Evolutionary conservation across 331 rosid species (phyloP).

Genomic region (Pyracantha coccinea): DNA sequence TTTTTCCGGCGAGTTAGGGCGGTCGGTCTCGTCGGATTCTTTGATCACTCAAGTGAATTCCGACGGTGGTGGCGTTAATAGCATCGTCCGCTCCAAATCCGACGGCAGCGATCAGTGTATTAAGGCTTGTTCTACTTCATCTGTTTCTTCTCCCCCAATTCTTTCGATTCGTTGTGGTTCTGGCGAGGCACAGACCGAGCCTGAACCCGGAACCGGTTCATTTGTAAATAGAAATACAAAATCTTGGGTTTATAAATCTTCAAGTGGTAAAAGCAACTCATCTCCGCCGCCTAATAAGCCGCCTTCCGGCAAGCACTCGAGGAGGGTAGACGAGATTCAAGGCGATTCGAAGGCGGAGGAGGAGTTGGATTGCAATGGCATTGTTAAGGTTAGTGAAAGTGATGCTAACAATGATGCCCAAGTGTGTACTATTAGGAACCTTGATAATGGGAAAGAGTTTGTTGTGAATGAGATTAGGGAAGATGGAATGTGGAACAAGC

Average conservation of each 20-base stretch:
- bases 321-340: conserved; percentile 38
- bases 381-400: conserved; percentile 19
- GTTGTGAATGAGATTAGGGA: conserved; percentile 77
- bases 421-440: conserved; percentile 73
- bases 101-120: conserved; percentile 37
- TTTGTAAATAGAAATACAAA: conserved; percentile 43
- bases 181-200: not conserved
- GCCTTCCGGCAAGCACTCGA: conserved; percentile 51
- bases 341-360: conserved; percentile 14
- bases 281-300: conserved; percentile 46
- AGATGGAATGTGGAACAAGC: conserved; percentile 67
- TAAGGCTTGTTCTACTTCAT: conserved; percentile 9
- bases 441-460: conserved; percentile 87
- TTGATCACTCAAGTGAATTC: conserved; percentile 21
- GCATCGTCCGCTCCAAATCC: conserved; percentile 56
- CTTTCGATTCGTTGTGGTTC: conserved; percentile 30
- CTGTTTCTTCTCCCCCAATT: conserved; percentile 37
- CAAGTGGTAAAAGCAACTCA: conserved; percentile 28
- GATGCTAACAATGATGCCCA: conserved; percentile 5
- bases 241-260: conserved; percentile 25
- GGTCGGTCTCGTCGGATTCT: conserved; percentile 49
- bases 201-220: conserved; percentile 14
- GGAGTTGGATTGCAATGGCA: conserved; percentile 25
- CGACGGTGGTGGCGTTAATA: conserved; percentile 1
- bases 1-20: conserved; percentile 30